A percentile compares a stretch with the other conserved stretches of the same genome.
Evolutionary conservation across 768 basidiomycete species (phyloP).

Genomic region (Hypsizygus marmoreus): DNA sequence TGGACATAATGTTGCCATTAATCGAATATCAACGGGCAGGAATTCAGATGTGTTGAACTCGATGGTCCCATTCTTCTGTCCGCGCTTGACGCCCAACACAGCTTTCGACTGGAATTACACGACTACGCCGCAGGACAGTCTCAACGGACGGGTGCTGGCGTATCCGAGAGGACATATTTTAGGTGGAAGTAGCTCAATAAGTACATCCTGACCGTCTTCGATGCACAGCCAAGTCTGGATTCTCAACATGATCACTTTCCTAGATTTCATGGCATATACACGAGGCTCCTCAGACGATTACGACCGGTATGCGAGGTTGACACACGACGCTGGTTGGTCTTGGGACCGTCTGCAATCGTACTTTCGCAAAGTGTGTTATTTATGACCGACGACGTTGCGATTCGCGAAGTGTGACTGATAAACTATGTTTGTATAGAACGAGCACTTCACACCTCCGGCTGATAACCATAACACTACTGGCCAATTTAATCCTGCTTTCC

Average conservation of each 20-base stretch:
- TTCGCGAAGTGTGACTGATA: too few species aligned
- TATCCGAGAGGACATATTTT: conserved; percentile 26
- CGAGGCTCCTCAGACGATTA: conserved; percentile 28
- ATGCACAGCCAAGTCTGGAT: not conserved
- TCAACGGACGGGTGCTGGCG: conserved; percentile 19
- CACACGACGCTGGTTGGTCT: conserved; percentile 29
- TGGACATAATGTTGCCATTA: not conserved
- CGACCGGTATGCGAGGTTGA: conserved; percentile 23
- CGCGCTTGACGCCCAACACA: conserved; percentile 8
- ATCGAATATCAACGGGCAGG: not conserved
- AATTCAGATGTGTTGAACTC: conserved; percentile 13
- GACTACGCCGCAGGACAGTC: conserved; percentile 23
- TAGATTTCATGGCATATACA: conserved; percentile 20
- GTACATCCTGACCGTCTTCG: too few species aligned
- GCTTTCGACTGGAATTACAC: conserved; percentile 29
- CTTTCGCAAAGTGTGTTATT: conserved; percentile 25
- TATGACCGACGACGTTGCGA: too few species aligned
- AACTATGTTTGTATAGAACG: conserved; percentile 11
- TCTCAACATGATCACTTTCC: not conserved
- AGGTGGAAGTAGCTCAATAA: conserved; percentile 26
- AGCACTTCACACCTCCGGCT: conserved; percentile 23
- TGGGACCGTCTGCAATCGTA: conserved; percentile 24
- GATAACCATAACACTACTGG: conserved; percentile 27
- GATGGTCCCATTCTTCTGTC: conserved; percentile 15
- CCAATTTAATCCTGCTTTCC: conserved; percentile 27